Evolutionary conservation across 805 yeast species (phyloP).

Genomic region (Ogataea ganodermae): DNA sequence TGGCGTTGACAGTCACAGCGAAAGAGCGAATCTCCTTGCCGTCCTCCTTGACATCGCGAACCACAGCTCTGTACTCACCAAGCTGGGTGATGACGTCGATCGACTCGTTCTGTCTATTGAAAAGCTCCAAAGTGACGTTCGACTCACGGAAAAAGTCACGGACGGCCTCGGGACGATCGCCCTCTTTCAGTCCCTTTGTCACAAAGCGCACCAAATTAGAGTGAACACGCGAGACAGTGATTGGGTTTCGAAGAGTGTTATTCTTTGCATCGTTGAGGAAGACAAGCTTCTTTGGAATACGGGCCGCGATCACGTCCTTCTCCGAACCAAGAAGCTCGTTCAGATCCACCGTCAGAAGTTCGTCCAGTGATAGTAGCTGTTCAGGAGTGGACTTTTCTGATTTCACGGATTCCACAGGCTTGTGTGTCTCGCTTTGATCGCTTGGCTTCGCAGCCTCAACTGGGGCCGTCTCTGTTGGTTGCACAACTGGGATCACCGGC

Average conservation of each 20-base stretch:
- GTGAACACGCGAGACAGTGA: conserved; percentile 14
- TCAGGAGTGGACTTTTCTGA: neutral
- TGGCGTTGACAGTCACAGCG: conserved; percentile 27
- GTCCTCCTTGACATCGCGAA: conserved; percentile 22
- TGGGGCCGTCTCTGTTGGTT: conserved; percentile 3
- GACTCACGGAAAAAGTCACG: conserved; percentile 25
- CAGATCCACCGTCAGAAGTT: conserved; percentile 29
- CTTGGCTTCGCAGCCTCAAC: neutral
- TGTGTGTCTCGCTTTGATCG: conserved; percentile 3
- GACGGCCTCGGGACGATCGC: conserved; percentile 17
- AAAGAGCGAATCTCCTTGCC: conserved; percentile 19
- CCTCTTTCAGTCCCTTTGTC: conserved; percentile 12
- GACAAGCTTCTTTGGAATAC: conserved; percentile 32
- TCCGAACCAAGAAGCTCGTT: conserved; percentile 24
- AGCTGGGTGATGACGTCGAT: conserved; percentile 19
- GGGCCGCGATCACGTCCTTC: conserved; percentile 23
- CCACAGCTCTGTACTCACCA: conserved; percentile 27
- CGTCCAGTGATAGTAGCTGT: conserved; percentile 28
- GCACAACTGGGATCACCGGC: conserved; percentile 35
- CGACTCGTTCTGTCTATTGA: conserved; percentile 15
- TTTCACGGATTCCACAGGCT: neutral
- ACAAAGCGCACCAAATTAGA: conserved; percentile 16
- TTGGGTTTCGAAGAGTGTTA: conserved; percentile 20
- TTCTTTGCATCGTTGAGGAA: conserved; percentile 27
- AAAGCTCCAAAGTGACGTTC: conserved; percentile 20